These are phyloP conservation scores for Phaffia australis DNA, from an alignment of 768 basidiomycete species.

Conservation along the genomic window DNA sequence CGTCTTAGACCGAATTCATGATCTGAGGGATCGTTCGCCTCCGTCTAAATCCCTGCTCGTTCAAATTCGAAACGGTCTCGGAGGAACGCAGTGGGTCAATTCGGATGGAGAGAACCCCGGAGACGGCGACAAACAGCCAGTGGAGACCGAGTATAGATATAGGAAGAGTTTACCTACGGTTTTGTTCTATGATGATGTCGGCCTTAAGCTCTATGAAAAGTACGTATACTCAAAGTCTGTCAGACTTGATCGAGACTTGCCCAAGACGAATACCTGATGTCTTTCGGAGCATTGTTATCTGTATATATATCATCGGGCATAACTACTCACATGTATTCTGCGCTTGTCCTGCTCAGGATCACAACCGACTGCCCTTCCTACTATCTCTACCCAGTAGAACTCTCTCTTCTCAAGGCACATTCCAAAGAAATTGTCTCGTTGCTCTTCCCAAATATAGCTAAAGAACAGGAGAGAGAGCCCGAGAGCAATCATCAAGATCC, in stretches of 20 bases:
- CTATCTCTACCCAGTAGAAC: slow-evolving; percentile 81
- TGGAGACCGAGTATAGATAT: slow-evolving; percentile 33
- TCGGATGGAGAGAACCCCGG: not conserved
- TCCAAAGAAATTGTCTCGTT: slow-evolving; percentile 57
- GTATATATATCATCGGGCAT: not conserved
- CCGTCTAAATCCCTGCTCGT: slow-evolving; percentile 18
- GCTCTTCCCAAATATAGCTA: slow-evolving; percentile 17
- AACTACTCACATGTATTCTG: not conserved
- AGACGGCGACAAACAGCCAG: slow-evolving; percentile 25
- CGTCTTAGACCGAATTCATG: slow-evolving; percentile 9
- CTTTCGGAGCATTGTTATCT: not conserved
- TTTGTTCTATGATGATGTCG: slow-evolving; percentile 74
- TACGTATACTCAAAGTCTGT: not conserved
- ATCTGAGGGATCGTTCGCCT: slow-evolving; percentile 18
- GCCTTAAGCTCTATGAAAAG: slow-evolving; percentile 73
- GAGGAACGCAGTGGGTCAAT: slow-evolving; percentile 1
- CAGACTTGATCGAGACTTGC: not conserved
- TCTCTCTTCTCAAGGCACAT: slow-evolving; percentile 63
- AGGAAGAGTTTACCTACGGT: slow-evolving; percentile 64
- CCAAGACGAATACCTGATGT: not conserved
- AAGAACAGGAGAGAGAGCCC: not conserved
- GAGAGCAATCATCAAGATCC: not conserved
- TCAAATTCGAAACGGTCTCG: slow-evolving; percentile 9
- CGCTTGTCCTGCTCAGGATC: slow-evolving; percentile 26
- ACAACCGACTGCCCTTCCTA: slow-evolving; percentile 45